Conservation (phyloP, 2,329 filamentous ascomycete genomes). For the Stagonosporopsis rhizophila region DNA sequence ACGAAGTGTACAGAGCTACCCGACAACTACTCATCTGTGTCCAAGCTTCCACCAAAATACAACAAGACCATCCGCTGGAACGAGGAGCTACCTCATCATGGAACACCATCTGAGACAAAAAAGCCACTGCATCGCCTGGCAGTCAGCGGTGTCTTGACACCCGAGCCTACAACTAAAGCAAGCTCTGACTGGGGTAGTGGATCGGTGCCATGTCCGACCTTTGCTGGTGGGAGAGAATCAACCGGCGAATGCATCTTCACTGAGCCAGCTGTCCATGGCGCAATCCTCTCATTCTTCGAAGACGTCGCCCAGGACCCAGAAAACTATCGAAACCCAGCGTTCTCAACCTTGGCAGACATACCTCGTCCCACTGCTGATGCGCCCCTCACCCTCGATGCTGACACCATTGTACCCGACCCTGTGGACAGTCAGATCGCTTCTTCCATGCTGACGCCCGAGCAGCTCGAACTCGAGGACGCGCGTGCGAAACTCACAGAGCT, state of each 20-base stretch:
- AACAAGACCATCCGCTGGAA: conserved; percentile 24
- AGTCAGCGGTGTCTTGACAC: neutral
- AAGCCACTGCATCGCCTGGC: conserved; percentile 20
- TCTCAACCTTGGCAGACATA: conserved; percentile 19
- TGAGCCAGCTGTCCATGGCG: conserved; percentile 57
- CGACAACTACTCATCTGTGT: conserved; percentile 16
- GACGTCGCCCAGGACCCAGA: conserved; percentile 59
- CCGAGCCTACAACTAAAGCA: neutral
- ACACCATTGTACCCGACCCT: conserved; percentile 1
- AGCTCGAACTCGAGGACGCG: conserved; percentile 26
- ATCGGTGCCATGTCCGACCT: conserved; percentile 55
- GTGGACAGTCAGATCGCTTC: conserved; percentile 3
- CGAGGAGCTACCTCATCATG: conserved; percentile 10
- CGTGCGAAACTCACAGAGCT: conserved; percentile 22
- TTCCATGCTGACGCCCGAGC: conserved; percentile 27
- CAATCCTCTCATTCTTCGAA: conserved; percentile 68
- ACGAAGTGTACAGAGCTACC: conserved; percentile 37
- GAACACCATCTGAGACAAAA: conserved; percentile 5
- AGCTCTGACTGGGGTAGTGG: conserved; percentile 20
- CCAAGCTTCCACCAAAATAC: neutral
- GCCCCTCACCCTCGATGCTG: conserved; percentile 22
- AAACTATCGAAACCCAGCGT: conserved; percentile 43
- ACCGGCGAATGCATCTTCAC: conserved; percentile 68
- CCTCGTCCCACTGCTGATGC: conserved; percentile 27
- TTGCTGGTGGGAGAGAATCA: conserved; percentile 69